phyloP scores from a whole-genome alignment of 2,329 filamentous ascomycete species.

The Microsporum canis region DNA sequence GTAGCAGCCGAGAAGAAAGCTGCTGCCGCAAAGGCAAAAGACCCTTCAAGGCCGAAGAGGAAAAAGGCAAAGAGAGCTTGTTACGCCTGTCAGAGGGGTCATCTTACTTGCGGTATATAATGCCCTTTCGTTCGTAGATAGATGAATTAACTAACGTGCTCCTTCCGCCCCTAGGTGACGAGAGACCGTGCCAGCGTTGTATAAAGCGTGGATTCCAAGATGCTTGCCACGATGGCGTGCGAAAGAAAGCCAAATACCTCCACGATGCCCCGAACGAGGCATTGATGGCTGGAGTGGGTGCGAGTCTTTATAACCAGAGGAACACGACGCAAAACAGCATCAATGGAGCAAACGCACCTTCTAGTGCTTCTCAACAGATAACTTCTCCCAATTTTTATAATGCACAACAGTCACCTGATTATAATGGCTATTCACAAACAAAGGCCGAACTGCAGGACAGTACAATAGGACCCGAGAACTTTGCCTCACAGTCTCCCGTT shows the following conservation, averaged over 20 bases:
- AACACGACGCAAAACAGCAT: constrained; percentile 27
- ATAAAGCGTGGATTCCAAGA: constrained; percentile 88
- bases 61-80: constrained; percentile 96
- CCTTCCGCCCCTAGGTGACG: constrained; percentile 56
- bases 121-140: neutral
- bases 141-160: neutral
- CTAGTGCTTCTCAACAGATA: constrained; percentile 24
- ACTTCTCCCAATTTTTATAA: constrained; percentile 36
- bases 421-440: constrained; percentile 32
- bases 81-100: constrained; percentile 91
- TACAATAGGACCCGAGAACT: constrained; percentile 42
- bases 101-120: constrained; percentile 91
- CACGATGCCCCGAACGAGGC: constrained; percentile 89
- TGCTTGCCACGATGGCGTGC: constrained; percentile 85
- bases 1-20: constrained; percentile 54
- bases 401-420: constrained; percentile 22
- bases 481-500: constrained; percentile 58
- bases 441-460: constrained; percentile 34
- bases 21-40: constrained; percentile 54
- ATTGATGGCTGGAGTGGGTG: constrained; percentile 71
- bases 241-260: constrained; percentile 98
- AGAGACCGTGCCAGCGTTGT: constrained; percentile 85
- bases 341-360: constrained; percentile 20
- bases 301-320: constrained; percentile 46
- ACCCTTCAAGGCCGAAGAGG: constrained; percentile 74